These are phyloP conservation scores for Boletus rubescentipes DNA, from an alignment of 768 basidiomycete genomes.

Conservation along the genomic window DNA sequence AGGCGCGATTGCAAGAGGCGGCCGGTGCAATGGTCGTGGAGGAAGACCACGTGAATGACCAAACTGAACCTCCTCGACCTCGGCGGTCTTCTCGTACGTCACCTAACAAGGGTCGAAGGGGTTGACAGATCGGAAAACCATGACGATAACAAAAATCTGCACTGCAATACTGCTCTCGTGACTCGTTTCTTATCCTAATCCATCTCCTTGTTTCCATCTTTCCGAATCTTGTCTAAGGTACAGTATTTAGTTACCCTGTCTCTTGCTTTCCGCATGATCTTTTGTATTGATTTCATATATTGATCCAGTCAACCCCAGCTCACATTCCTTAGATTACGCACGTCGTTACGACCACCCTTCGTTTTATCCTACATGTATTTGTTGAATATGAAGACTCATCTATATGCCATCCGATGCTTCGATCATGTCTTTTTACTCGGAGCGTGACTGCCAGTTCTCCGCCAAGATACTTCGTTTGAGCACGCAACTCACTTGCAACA, in stretches of 20 bases:
- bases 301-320: not conserved
- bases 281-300: slow-evolving; percentile 15
- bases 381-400: not conserved
- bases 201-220: not conserved
- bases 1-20: slow-evolving; percentile 25
- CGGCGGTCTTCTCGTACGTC: slow-evolving; percentile 37
- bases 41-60: slow-evolving; percentile 29
- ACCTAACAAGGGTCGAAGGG: slow-evolving; percentile 32
- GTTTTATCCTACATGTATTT: slow-evolving; percentile 21
- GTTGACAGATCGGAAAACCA: slow-evolving; percentile 1
- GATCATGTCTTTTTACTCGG: too few relatives aligned
- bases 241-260: slow-evolving; percentile 14
- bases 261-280: slow-evolving; percentile 6
- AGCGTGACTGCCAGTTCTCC: too few relatives aligned
- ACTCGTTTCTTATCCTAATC: not conserved
- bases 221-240: slow-evolving; percentile 1
- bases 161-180: not conserved
- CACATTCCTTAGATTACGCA: slow-evolving; percentile 13
- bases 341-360: slow-evolving; percentile 10
- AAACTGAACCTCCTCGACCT: slow-evolving; percentile 22
- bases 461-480: too few relatives aligned
- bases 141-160: not conserved
- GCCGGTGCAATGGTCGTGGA: slow-evolving; percentile 28
- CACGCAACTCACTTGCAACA: too few relatives aligned
- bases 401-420: too few relatives aligned